These are phyloP conservation scores for barrel medic (Medicago truncatula) DNA, from an alignment of 306 rosid genomes.

Conservation along the genomic window DNA sequence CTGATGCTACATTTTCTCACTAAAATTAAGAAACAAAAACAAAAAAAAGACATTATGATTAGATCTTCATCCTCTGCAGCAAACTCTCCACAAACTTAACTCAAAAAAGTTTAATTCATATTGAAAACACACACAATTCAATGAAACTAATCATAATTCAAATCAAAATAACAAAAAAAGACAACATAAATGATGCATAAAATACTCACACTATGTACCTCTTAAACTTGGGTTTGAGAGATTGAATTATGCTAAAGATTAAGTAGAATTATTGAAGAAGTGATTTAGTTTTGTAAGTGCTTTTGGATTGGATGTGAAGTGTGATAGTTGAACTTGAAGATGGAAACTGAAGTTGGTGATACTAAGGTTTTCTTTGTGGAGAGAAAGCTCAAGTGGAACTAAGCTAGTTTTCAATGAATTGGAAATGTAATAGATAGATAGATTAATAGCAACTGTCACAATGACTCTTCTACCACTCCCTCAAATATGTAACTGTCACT, in stretches of 20 bases:
- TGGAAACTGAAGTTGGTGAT: conserved; percentile 63
- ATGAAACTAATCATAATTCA: not conserved
- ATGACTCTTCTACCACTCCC: conserved; percentile 75
- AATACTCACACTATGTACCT: conserved; percentile 38
- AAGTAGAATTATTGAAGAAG: conserved; percentile 40
- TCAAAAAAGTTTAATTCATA: conserved; percentile 26
- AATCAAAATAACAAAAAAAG: not conserved
- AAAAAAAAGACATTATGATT: conserved; percentile 22
- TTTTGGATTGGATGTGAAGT: conserved; percentile 30
- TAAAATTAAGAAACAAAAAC: conserved; percentile 5
- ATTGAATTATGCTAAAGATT: conserved; percentile 42
- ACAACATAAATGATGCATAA: conserved; percentile 21
- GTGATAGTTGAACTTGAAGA: conserved; percentile 63
- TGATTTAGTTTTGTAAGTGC: conserved; percentile 45
- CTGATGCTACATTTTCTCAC: conserved; percentile 26
- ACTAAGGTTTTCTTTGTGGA: conserved; percentile 49
- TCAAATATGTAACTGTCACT: conserved; percentile 32
- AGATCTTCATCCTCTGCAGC: conserved; percentile 39
- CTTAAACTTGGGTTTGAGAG: conserved; percentile 42
- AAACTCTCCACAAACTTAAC: conserved; percentile 31
- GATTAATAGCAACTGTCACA: conserved; percentile 48
- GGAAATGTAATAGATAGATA: conserved; percentile 44
- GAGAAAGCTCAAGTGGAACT: conserved; percentile 50
- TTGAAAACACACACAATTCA: conserved; percentile 43
- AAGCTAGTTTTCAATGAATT: conserved; percentile 46